Evolutionary conservation across 441 rosid genomes (phyloP).

Genomic region (Pelargonium hybrid): DNA sequence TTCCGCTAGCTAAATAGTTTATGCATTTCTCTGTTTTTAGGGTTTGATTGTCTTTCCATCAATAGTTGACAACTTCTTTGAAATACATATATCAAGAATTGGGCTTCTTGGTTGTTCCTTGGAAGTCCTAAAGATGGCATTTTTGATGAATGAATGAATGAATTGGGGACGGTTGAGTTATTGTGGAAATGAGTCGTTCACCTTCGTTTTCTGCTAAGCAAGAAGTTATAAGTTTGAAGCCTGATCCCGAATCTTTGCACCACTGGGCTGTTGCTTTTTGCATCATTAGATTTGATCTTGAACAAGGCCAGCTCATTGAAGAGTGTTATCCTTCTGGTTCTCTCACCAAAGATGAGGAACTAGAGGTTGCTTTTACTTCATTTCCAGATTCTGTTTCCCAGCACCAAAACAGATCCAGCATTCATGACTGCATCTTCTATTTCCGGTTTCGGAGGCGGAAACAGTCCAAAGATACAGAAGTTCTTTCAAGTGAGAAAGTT

Average conservation of each 20-base stretch:
- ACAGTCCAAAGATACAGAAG: conserved; percentile 25
- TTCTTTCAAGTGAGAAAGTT: conserved; percentile 21
- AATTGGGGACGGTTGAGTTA: conserved; percentile 14
- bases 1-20: too few species aligned
- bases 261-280: conserved; percentile 85
- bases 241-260: conserved; percentile 56
- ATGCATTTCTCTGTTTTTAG: too few species aligned
- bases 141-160: conserved; percentile 26
- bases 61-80: too few species aligned
- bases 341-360: conserved; percentile 75
- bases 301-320: conserved; percentile 93
- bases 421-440: conserved; percentile 92
- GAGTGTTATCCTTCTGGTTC: conserved; percentile 69
- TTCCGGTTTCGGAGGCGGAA: conserved; percentile 62
- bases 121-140: neutral
- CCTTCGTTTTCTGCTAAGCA: conserved; percentile 73
- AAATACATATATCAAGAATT: too few species aligned
- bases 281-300: conserved; percentile 86
- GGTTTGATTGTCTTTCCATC: too few species aligned
- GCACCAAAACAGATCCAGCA: conserved; percentile 75
- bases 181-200: conserved; percentile 69
- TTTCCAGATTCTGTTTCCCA: conserved; percentile 95
- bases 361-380: conserved; percentile 79
- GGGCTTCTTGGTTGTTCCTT: too few species aligned
- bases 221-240: conserved; percentile 44